phyloP scores from a whole-genome alignment of 345 rosid genomes.

The Euclidium syriacum region DNA sequence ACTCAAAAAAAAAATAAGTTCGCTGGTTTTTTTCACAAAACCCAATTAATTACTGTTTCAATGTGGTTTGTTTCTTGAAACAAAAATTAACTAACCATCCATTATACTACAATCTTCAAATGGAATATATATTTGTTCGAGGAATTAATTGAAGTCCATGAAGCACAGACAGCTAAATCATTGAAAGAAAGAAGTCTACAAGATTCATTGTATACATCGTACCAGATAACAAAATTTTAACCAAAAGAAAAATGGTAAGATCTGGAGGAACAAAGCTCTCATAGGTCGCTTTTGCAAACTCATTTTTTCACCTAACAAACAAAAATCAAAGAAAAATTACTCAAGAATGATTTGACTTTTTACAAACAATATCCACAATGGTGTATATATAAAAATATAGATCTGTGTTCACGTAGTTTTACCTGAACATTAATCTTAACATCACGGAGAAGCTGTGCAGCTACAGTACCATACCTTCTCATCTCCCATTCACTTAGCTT shows the following conservation, averaged over 20 bases:
- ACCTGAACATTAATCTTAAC: constrained; percentile 45
- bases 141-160: background rate
- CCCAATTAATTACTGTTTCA: too few relatives aligned
- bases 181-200: background rate
- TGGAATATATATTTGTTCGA: background rate
- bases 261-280: background rate
- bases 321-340: background rate
- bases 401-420: background rate
- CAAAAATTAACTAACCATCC: background rate
- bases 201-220: background rate
- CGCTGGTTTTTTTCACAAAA: too few relatives aligned
- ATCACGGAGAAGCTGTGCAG: constrained; percentile 87
- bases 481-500: constrained; percentile 86
- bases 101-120: background rate
- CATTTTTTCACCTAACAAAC: constrained; percentile 26
- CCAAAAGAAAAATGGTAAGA: background rate
- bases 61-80: background rate
- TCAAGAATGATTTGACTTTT: background rate
- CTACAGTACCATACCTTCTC: constrained; percentile 80
- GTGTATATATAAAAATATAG: background rate
- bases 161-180: background rate
- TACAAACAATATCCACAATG: background rate
- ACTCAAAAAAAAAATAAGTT: too few relatives aligned
- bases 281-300: background rate
- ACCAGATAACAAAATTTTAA: background rate